Conservation (phyloP, 495 filamentous ascomycete species). For the Aspergillus wentii region DNA sequence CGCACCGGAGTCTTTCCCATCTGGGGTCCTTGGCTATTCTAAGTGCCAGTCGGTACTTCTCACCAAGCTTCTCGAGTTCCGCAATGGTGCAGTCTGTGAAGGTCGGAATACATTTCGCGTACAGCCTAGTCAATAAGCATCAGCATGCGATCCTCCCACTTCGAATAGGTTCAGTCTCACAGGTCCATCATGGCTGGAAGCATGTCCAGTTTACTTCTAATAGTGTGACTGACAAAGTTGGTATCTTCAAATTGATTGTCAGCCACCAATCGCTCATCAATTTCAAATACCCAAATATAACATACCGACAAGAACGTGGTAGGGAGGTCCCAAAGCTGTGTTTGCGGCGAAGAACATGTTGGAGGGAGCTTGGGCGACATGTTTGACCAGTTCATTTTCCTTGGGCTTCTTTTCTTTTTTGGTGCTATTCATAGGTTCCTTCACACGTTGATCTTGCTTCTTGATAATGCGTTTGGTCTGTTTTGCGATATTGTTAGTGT, state of each 20-base stretch:
- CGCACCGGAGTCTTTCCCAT: constrained; percentile 78
- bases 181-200: constrained; percentile 84
- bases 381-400: constrained; percentile 26
- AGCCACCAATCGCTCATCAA: too few species aligned
- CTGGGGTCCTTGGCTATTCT: constrained; percentile 89
- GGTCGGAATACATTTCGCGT: constrained; percentile 49
- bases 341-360: constrained; percentile 95
- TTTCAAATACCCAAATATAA: too few species aligned
- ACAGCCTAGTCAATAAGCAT: constrained; percentile 56
- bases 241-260: too few species aligned
- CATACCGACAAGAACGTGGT: constrained; percentile 69
- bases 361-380: constrained; percentile 70
- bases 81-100: constrained; percentile 52
- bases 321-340: constrained; percentile 84
- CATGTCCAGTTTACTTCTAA: constrained; percentile 84
- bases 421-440: constrained; percentile 26
- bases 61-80: constrained; percentile 88
- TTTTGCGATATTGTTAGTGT: constrained; percentile 1
- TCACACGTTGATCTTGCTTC: constrained; percentile 56
- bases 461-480: constrained; percentile 61
- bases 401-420: constrained; percentile 50
- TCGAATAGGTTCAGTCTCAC: constrained; percentile 44
- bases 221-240: constrained; percentile 90
- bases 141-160: constrained; percentile 54
- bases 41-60: constrained; percentile 82